These are phyloP conservation scores for Globisporangium mamillatum DNA, from an alignment of 352 stramenopile genomes.

Conservation along the genomic window DNA sequence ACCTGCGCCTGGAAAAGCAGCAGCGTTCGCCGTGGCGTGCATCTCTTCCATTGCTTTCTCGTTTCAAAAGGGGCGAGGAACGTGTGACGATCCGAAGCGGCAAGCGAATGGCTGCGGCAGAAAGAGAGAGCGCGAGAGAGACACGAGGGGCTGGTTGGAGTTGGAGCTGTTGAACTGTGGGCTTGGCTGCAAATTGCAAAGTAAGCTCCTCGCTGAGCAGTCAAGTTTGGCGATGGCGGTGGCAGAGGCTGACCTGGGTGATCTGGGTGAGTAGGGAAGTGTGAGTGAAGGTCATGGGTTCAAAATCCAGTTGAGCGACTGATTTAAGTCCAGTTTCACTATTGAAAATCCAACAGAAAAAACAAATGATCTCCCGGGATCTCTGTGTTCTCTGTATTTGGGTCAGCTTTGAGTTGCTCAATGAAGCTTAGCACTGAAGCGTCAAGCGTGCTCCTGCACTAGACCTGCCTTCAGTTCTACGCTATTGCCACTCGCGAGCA, in stretches of 20 bases:
- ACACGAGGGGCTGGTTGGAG: too few relatives aligned
- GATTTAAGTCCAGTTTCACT: not conserved
- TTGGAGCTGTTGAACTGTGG: conserved; percentile 9
- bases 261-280: not conserved
- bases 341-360: not conserved
- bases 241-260: not conserved
- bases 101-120: not conserved
- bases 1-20: not conserved
- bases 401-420: too few relatives aligned
- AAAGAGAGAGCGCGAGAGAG: not conserved
- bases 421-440: too few relatives aligned
- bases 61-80: not conserved
- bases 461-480: too few relatives aligned
- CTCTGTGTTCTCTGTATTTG: too few relatives aligned
- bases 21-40: not conserved
- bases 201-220: conserved; percentile 11
- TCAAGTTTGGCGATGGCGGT: too few relatives aligned
- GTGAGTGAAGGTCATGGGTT: not conserved
- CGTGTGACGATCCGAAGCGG: not conserved
- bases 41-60: not conserved
- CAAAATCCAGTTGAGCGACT: not conserved
- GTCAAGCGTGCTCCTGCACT: too few relatives aligned
- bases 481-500: too few relatives aligned
- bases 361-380: too few relatives aligned
- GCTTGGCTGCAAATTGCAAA: conserved; percentile 17